These are phyloP conservation scores for Aspergillus hancockii DNA, from an alignment of 495 filamentous ascomycete genomes.

Conservation along the genomic window DNA sequence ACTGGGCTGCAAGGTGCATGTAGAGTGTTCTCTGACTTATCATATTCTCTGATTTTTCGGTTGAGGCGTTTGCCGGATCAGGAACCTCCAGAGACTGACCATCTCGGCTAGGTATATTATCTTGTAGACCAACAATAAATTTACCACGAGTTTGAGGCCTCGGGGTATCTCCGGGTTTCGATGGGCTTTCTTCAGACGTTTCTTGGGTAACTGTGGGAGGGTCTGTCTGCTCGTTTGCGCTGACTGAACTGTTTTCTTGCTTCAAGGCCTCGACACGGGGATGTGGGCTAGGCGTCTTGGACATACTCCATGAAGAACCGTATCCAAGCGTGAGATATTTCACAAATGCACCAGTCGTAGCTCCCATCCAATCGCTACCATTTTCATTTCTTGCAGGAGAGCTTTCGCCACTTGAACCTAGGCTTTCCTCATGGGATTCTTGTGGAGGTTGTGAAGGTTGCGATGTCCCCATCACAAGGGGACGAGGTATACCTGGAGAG, in stretches of 20 bases:
- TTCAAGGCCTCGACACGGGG: constrained; percentile 25
- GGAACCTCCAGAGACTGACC: constrained; percentile 24
- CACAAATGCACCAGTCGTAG: constrained; percentile 51
- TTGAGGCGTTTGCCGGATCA: constrained; percentile 21
- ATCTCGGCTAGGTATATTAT: constrained; percentile 54
- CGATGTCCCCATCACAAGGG: constrained; percentile 36
- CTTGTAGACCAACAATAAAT: constrained; percentile 72
- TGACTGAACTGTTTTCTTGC: constrained; percentile 14
- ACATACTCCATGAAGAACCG: constrained; percentile 57
- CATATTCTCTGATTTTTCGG: constrained; percentile 34
- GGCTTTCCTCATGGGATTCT: constrained; percentile 12
- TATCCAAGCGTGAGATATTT: constrained; percentile 65
- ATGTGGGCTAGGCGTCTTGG: constrained; percentile 27
- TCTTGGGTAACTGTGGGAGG: constrained; percentile 5
- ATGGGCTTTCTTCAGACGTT: neutral
- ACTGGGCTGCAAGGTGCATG: constrained; percentile 30
- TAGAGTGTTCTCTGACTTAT: constrained; percentile 54
- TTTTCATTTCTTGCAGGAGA: constrained; percentile 24
- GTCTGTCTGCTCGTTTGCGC: constrained; percentile 6
- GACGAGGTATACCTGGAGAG: constrained; percentile 47
- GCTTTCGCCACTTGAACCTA: constrained; percentile 18
- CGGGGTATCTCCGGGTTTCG: neutral
- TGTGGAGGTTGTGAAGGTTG: constrained; percentile 27
- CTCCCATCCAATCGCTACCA: constrained; percentile 24
- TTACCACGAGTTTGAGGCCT: constrained; percentile 43